A percentile compares a stretch with the other conserved stretches of the same genome.
Evolutionary conservation across 1,284 basidiomycete species (phyloP).

Genomic region (Ceratobasidium sp.): DNA sequence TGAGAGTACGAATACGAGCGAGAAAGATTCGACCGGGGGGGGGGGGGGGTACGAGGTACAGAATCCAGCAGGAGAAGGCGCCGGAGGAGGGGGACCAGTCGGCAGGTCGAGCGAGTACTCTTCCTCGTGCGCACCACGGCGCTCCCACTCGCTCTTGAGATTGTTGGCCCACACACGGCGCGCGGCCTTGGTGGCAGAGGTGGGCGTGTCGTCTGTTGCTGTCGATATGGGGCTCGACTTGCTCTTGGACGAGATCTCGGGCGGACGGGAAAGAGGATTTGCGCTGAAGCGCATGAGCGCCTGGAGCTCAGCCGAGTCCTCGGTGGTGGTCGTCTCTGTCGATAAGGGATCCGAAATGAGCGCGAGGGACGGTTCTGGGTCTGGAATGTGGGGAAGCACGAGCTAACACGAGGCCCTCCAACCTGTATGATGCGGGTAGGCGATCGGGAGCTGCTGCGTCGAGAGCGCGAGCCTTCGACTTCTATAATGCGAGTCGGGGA

Average conservation of each 20-base stretch:
- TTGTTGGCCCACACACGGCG: neutral
- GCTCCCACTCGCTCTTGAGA: no score
- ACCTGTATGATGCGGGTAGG: slow-evolving; percentile 29
- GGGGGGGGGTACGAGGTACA: no score
- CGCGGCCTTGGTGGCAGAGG: neutral
- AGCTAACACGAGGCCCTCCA: no score
- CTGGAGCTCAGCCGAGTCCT: slow-evolving; percentile 6
- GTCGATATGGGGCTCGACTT: slow-evolving; percentile 3
- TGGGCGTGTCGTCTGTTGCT: neutral
- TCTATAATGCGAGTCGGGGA: slow-evolving; percentile 29
- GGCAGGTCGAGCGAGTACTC: no score
- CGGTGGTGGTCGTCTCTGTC: neutral
- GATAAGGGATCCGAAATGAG: neutral
- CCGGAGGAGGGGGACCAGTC: no score
- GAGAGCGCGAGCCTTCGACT: neutral
- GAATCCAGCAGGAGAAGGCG: no score
- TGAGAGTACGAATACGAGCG: slow-evolving; percentile 1
- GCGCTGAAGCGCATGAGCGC: neutral
- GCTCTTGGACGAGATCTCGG: slow-evolving; percentile 21
- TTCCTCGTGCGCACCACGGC: no score
- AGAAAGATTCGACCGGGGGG: neutral
- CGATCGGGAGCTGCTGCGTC: slow-evolving; percentile 16
- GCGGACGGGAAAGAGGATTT: slow-evolving; percentile 18
- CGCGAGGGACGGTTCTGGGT: slow-evolving; percentile 18
- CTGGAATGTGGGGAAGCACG: slow-evolving; percentile 35